These are phyloP conservation scores for Aeschynomene evenia DNA, from an alignment of 306 rosid genomes.

Conservation along the genomic window DNA sequence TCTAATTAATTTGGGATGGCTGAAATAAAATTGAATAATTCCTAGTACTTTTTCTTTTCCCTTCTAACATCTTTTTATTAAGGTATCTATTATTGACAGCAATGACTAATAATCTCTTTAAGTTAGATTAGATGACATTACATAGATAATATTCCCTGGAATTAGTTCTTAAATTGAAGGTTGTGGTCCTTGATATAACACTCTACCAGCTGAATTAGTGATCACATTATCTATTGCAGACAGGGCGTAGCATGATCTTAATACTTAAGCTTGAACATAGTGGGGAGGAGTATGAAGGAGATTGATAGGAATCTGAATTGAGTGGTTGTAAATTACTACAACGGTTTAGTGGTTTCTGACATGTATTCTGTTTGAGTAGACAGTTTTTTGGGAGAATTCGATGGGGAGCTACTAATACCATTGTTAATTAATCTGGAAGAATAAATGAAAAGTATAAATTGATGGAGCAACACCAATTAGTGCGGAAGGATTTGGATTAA, in stretches of 20 bases:
- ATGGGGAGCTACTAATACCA: slow-evolving; percentile 19
- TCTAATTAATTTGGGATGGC: background rate
- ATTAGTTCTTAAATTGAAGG: too few relatives aligned
- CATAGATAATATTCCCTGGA: too few relatives aligned
- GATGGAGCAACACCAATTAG: slow-evolving; percentile 12
- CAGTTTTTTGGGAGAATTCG: background rate
- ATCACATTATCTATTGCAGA: too few relatives aligned
- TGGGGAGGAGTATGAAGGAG: background rate
- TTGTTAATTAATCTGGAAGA: background rate
- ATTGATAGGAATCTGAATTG: background rate
- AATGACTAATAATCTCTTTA: too few relatives aligned
- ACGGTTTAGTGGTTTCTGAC: slow-evolving; percentile 17
- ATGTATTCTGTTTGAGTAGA: background rate
- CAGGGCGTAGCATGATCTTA: background rate
- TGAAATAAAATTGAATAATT: background rate
- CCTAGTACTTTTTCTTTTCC: too few relatives aligned
- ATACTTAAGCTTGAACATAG: background rate
- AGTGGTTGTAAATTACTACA: background rate
- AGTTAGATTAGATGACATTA: too few relatives aligned
- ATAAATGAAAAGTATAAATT: slow-evolving; percentile 1
- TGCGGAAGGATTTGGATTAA: slow-evolving; percentile 21
- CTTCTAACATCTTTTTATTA: too few relatives aligned
- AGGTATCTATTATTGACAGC: too few relatives aligned
- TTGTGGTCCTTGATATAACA: too few relatives aligned
- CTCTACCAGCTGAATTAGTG: too few relatives aligned